Percentiles rank a stretch among this genome's conserved stretches.
These are phyloP conservation scores for Arbutus unedo DNA, from an alignment of 148 eudicot genomes.

Conservation along the genomic window DNA sequence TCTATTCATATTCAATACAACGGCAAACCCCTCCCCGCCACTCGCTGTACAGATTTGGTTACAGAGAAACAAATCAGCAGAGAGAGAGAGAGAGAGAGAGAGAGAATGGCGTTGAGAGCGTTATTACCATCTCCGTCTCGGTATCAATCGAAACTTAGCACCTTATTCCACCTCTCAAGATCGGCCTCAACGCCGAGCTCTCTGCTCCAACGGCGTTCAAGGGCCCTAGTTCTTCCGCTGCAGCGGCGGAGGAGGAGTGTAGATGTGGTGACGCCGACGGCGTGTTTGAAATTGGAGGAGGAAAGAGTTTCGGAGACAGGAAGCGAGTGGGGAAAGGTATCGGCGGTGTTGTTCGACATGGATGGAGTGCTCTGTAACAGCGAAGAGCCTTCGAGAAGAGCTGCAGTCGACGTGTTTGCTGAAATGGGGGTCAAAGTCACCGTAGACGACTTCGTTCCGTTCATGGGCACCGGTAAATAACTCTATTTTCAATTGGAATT, in stretches of 20 bases:
- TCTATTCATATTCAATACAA: constrained; percentile 9
- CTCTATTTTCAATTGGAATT: background rate
- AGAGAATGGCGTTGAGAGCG: constrained; percentile 37
- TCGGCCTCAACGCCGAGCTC: constrained; percentile 6
- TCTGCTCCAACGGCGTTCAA: constrained; percentile 21
- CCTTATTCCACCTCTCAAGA: constrained; percentile 23
- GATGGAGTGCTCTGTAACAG: constrained; percentile 95
- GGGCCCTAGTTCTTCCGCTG: background rate
- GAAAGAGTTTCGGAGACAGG: constrained; percentile 23
- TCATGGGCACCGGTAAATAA: constrained; percentile 84
- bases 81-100: constrained; percentile 12
- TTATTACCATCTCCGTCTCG: constrained; percentile 14
- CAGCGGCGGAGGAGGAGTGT: constrained; percentile 18
- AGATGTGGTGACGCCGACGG: constrained; percentile 19
- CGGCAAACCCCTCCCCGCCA: constrained; percentile 26
- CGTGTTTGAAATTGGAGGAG: constrained; percentile 51
- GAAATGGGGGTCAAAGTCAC: constrained; percentile 85
- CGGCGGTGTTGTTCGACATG: constrained; percentile 96
- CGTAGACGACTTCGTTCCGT: constrained; percentile 86
- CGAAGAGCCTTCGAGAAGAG: constrained; percentile 77
- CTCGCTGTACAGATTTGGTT: constrained; percentile 14
- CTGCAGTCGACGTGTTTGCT: constrained; percentile 80
- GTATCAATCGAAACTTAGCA: constrained; percentile 19
- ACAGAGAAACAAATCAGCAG: background rate
- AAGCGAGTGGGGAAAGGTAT: constrained; percentile 73